Conservation (phyloP, 2,329 filamentous ascomycete genomes). For the Fusarium brevicatenulatum region DNA sequence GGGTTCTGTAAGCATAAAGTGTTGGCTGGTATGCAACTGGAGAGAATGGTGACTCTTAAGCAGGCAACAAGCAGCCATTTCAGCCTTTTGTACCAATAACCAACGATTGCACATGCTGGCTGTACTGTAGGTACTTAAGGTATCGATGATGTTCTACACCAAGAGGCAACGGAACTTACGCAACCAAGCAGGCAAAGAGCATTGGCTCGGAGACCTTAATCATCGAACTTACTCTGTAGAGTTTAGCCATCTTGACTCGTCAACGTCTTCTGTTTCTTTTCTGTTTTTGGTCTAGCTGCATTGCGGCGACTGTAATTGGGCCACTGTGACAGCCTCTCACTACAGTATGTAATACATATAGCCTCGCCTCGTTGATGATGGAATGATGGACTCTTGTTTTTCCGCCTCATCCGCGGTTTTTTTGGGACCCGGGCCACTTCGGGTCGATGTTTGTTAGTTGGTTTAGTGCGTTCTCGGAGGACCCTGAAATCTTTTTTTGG, state of each 20-base stretch:
- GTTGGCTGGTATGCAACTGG: conserved; percentile 11
- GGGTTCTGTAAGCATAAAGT: conserved; percentile 1
- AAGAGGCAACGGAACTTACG: conserved; percentile 27
- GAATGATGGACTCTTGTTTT: conserved; percentile 22
- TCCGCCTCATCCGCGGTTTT: conserved; percentile 42
- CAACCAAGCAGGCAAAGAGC: conserved; percentile 3
- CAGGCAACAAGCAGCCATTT: conserved; percentile 18
- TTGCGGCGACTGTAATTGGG: background rate
- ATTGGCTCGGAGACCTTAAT: conserved; percentile 16
- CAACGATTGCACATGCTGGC: background rate
- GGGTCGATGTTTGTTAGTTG: conserved; percentile 33
- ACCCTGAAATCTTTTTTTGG: conserved; percentile 44
- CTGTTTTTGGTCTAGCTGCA: conserved; percentile 29
- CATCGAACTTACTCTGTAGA: conserved; percentile 25
- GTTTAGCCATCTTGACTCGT: conserved; percentile 34
- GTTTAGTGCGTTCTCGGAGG: conserved; percentile 32
- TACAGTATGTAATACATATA: background rate
- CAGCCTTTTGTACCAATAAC: background rate
- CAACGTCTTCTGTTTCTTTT: conserved; percentile 38
- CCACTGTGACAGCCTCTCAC: conserved; percentile 19
- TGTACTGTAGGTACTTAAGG: background rate
- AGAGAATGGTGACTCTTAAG: conserved; percentile 14
- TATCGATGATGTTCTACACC: conserved; percentile 4
- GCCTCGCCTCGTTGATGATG: conserved; percentile 33
- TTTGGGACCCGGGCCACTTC: conserved; percentile 35